A percentile compares a stretch with the other conserved stretches of the same genome.
Evolutionary conservation across 495 filamentous ascomycete genomes (phyloP).

Genomic region (Penicillium steckii): DNA sequence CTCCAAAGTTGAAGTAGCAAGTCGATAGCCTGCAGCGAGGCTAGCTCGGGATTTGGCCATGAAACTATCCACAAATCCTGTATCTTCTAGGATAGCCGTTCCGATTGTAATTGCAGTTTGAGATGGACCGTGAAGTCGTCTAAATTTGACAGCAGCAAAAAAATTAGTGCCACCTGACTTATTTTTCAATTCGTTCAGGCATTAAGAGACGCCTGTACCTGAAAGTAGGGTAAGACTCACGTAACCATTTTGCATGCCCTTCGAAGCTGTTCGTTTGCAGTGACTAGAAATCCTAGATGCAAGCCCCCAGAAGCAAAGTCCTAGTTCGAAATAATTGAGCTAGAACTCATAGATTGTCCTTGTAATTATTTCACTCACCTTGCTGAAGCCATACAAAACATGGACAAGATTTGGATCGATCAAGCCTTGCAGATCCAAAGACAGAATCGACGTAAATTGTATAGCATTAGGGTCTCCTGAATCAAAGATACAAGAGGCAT

Average conservation of each 20-base stretch:
- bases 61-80: constrained; percentile 29
- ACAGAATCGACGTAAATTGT: constrained; percentile 51
- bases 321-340: constrained; percentile 8
- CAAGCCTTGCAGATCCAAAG: constrained; percentile 39
- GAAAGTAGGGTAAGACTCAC: constrained; percentile 15
- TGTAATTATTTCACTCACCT: constrained; percentile 24
- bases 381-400: constrained; percentile 58
- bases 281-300: constrained; percentile 52
- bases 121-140: constrained; percentile 36
- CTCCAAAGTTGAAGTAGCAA: constrained; percentile 24
- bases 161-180: no score
- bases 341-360: background rate
- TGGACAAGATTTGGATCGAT: constrained; percentile 54
- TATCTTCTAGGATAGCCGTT: constrained; percentile 37
- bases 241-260: constrained; percentile 28
- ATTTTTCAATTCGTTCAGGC: no score
- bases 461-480: constrained; percentile 30
- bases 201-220: no score
- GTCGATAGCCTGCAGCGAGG: constrained; percentile 27
- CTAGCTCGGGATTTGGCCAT: constrained; percentile 19
- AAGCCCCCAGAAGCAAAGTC: constrained; percentile 58
- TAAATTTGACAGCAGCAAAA: no score
- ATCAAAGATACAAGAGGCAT: constrained; percentile 53
- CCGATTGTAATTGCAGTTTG: constrained; percentile 35
- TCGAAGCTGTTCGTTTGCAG: constrained; percentile 32